These are phyloP conservation scores for Acanthamoeba lenticulata DNA, from an alignment of 208 protist genomes.

Conservation along the genomic window DNA sequence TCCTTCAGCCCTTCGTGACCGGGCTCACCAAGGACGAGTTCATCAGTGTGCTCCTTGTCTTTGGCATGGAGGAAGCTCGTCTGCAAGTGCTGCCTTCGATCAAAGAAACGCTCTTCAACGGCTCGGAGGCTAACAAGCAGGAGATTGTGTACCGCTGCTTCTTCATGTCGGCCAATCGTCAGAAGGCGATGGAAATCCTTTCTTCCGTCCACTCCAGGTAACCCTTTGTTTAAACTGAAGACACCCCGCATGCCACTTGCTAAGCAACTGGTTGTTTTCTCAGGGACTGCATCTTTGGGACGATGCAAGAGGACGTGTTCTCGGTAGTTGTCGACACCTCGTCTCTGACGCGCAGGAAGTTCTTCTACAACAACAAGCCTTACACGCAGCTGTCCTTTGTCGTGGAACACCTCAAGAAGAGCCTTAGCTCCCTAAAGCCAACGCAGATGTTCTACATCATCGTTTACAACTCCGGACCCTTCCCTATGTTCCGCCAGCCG, in stretches of 20 bases:
- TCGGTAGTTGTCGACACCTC: neutral
- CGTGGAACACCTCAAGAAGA: neutral
- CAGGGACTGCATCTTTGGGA: neutral
- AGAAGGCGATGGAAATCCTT: neutral
- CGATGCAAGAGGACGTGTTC: neutral
- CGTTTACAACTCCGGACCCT: neutral
- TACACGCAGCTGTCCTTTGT: neutral
- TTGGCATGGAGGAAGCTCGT: neutral
- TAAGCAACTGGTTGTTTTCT: no score
- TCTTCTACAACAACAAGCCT: neutral
- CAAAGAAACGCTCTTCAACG: neutral
- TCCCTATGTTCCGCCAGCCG: neutral
- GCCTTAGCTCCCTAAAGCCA: neutral
- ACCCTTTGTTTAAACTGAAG: neutral
- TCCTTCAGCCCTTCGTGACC: neutral
- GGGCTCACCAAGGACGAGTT: neutral
- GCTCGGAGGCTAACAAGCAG: neutral
- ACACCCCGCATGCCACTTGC: neutral
- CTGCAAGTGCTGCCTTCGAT: neutral
- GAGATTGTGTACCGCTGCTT: neutral
- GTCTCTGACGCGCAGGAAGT: neutral
- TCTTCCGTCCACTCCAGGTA: neutral
- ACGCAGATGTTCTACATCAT: neutral
- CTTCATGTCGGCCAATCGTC: neutral
- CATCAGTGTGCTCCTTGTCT: neutral